Evolutionary conservation across 1,284 basidiomycete species (phyloP).

Genomic region (Ceratobasidium sp.): DNA sequence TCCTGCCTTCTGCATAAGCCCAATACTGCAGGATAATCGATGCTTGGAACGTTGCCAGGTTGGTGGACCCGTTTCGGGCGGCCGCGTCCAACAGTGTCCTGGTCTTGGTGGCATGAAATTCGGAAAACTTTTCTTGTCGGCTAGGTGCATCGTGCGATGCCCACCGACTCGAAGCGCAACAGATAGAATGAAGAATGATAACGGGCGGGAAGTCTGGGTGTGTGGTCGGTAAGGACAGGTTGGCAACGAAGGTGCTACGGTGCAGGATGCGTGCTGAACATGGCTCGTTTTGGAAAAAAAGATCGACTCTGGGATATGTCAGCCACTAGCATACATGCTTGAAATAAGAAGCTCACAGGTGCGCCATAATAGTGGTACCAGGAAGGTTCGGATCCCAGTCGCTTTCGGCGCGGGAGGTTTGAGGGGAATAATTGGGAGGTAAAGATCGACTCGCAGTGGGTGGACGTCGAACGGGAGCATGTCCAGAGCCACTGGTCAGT

Average conservation of each 20-base stretch:
- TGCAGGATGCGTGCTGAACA: slow-evolving; percentile 83
- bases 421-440: slow-evolving; percentile 40
- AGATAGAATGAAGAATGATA: slow-evolving; percentile 84
- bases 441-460: slow-evolving; percentile 38
- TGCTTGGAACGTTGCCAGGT: slow-evolving; percentile 85
- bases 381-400: slow-evolving; percentile 87
- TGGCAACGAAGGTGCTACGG: slow-evolving; percentile 77
- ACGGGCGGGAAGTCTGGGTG: slow-evolving; percentile 83
- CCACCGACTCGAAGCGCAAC: slow-evolving; percentile 85
- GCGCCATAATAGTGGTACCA: slow-evolving; percentile 70
- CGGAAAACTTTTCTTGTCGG: slow-evolving; percentile 64
- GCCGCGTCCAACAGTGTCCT: slow-evolving; percentile 83
- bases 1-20: slow-evolving; percentile 86
- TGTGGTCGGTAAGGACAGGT: slow-evolving; percentile 76
- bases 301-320: slow-evolving; percentile 66
- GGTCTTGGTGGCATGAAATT: slow-evolving; percentile 85
- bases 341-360: slow-evolving; percentile 65
- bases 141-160: slow-evolving; percentile 65
- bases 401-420: slow-evolving; percentile 66
- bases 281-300: slow-evolving; percentile 84
- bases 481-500: slow-evolving; percentile 33
- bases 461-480: slow-evolving; percentile 60
- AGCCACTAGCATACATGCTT: slow-evolving; percentile 45
- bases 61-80: slow-evolving; percentile 84
- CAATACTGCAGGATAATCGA: slow-evolving; percentile 86